These are phyloP conservation scores for Melanogaster broomeanus DNA, from an alignment of 768 basidiomycete genomes.

Conservation along the genomic window DNA sequence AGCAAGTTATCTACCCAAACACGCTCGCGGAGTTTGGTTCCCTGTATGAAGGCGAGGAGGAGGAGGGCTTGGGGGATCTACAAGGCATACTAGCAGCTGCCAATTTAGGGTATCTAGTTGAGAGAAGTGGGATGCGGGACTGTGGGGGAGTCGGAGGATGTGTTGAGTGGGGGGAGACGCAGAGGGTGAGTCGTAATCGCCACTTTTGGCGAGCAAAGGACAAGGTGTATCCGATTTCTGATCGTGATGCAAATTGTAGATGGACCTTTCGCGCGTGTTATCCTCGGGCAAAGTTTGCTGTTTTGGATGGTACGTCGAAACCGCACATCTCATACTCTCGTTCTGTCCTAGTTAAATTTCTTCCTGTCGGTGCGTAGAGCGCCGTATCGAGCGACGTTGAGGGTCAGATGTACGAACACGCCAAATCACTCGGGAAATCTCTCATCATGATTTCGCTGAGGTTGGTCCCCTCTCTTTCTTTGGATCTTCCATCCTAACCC, in stretches of 20 bases:
- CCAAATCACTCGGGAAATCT: conserved; percentile 86
- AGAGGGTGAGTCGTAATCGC: conserved; percentile 54
- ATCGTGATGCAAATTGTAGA: conserved; percentile 41
- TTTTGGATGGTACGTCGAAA: conserved; percentile 74
- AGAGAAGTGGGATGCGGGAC: conserved; percentile 88
- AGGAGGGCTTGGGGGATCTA: conserved; percentile 64
- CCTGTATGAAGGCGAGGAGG: conserved; percentile 46
- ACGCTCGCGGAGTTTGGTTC: conserved; percentile 64
- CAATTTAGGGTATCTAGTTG: conserved; percentile 82
- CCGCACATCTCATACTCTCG: not conserved
- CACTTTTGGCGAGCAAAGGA: too few species aligned
- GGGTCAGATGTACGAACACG: conserved; percentile 92
- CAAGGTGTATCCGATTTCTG: too few species aligned
- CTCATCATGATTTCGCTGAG: conserved; percentile 91
- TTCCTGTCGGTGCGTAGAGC: conserved; percentile 46
- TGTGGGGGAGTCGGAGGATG: conserved; percentile 94
- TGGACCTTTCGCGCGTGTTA: conserved; percentile 94
- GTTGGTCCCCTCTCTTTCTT: conserved; percentile 37
- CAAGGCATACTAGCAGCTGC: conserved; percentile 78
- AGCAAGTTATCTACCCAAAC: conserved; percentile 94
- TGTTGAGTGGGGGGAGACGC: conserved; percentile 97
- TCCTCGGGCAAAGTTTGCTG: conserved; percentile 78
- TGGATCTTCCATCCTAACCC: not conserved
- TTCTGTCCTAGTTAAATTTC: too few species aligned
- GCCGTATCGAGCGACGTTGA: conserved; percentile 97